Percentiles rank a stretch among this genome's conserved stretches.
Evolutionary conservation across 768 basidiomycete genomes (phyloP).

Genomic region (Vishniacozyma victoriae): DNA sequence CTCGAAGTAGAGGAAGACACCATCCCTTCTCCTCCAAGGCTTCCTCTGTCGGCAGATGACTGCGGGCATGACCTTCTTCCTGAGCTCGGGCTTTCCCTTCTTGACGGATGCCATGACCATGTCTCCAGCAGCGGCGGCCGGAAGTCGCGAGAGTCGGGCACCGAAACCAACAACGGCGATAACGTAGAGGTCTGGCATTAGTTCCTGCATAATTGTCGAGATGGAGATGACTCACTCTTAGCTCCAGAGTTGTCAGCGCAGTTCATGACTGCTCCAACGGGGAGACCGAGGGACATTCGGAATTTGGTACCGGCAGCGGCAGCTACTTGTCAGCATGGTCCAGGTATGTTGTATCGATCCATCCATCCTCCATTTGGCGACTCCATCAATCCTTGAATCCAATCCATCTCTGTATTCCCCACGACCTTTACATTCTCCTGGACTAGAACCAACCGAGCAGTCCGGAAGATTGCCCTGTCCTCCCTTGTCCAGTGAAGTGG

Average conservation of each 20-base stretch:
- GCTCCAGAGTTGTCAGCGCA: constrained; percentile 99
- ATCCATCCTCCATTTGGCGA: no score
- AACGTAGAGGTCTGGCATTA: constrained; percentile 51
- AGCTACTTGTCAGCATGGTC: constrained; percentile 31
- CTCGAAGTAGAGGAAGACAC: constrained; percentile 98
- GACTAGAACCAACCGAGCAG: neutral
- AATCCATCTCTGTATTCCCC: no score
- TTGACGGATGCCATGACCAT: constrained; percentile 74
- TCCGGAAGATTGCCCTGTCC: neutral
- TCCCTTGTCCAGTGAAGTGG: neutral
- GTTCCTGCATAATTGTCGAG: no score
- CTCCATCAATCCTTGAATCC: no score
- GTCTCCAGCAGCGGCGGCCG: constrained; percentile 62
- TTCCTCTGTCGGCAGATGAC: constrained; percentile 97
- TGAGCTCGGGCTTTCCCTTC: constrained; percentile 99
- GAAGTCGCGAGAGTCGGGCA: constrained; percentile 92
- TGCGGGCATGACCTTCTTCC: constrained; percentile 99
- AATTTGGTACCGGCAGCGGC: constrained; percentile 80
- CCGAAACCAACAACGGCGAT: constrained; percentile 96
- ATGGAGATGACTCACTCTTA: constrained; percentile 60
- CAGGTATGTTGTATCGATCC: no score
- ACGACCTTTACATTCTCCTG: neutral
- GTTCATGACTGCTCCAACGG: constrained; percentile 64
- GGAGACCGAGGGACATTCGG: constrained; percentile 62
- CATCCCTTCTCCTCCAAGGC: constrained; percentile 95